phyloP scores from a whole-genome alignment of 2,329 filamentous ascomycete species.

The Epichloe bromicola region DNA sequence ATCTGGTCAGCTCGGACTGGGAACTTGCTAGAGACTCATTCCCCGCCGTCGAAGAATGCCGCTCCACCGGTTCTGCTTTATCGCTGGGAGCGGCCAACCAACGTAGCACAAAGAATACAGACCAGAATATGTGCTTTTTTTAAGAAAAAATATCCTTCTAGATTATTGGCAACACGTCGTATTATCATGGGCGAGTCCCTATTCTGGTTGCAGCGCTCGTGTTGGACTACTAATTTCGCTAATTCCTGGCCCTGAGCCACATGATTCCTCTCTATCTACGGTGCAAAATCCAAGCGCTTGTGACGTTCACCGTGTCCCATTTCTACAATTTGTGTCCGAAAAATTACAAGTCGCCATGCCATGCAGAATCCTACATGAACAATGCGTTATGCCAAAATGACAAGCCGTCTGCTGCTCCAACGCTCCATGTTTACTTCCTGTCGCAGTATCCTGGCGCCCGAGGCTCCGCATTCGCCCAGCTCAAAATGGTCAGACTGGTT shows the following conservation, averaged over 20 bases:
- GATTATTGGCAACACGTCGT: no score
- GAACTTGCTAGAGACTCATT: constrained; percentile 1
- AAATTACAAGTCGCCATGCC: neutral
- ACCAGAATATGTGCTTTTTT: neutral
- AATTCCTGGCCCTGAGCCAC: neutral
- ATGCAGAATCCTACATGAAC: neutral
- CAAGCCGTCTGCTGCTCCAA: neutral
- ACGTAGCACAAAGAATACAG: no score
- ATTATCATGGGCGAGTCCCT: no score
- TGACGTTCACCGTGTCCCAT: neutral
- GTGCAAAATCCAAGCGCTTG: neutral
- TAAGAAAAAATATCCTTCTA: no score
- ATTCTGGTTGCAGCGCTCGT: neutral
- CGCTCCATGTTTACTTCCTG: constrained; percentile 13
- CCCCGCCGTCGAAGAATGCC: neutral
- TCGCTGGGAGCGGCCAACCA: no score
- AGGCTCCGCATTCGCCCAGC: constrained; percentile 57
- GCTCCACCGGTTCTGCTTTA: neutral
- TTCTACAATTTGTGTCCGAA: constrained; percentile 3
- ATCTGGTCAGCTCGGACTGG: constrained; percentile 11
- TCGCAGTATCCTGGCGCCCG: constrained; percentile 43
- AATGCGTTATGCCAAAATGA: neutral
- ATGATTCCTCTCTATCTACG: constrained; percentile 1
- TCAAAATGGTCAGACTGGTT: constrained; percentile 71
- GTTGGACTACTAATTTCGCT: neutral